Evolutionary conservation across 179 eudicot species (phyloP), one percentile per base, ranked within the genome.

Genomic region (Spinacia oleracea): DNA sequence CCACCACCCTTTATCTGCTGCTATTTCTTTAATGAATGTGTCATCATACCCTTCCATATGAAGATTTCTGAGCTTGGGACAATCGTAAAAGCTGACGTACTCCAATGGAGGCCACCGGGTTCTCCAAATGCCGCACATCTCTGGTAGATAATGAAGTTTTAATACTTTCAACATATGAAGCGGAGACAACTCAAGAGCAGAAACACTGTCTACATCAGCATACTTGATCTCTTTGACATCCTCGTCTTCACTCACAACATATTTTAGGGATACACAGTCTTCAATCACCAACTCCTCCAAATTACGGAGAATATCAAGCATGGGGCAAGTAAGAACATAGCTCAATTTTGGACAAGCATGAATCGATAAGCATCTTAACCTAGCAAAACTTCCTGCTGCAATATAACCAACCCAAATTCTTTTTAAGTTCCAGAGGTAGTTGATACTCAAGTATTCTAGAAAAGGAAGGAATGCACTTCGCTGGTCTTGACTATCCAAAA

Each of bases 341-440:
- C 50, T 70, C 77, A 84, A 64, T 46, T 70, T 81, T 1, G 79
- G 86, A 70, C 86, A 84, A 51, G 64, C 76, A 75, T 76, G 82
- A 35, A 84, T 31, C 5, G 78, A 75, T 27, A 84, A 75, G 46
- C 65, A 55, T 67, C 56, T 75, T 15, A 84, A 76, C 51, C 31
- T 70, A 10, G 78, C 50, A 72, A 84, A 38, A 58, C 84, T 78
- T 45, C 82, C 87, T 18, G 23, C 16, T 45, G 27, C 60, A 56
- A 46, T 4, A 20, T 7, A 51, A 12, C 72, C 66, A 35, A 14
- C 65, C 82, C 80, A 81, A 42, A 84, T 75, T 53, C 66, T 56
- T 6, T 69, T 31, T 45, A 84, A 72, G 27, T 75, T 81, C 84
- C 82, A 79, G 8, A 81, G 59, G 18, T 67, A 34, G 65, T 72